Base-by-base conservation (phyloP, 441 rosid species). In the Theobroma grandiflorum region DNA sequence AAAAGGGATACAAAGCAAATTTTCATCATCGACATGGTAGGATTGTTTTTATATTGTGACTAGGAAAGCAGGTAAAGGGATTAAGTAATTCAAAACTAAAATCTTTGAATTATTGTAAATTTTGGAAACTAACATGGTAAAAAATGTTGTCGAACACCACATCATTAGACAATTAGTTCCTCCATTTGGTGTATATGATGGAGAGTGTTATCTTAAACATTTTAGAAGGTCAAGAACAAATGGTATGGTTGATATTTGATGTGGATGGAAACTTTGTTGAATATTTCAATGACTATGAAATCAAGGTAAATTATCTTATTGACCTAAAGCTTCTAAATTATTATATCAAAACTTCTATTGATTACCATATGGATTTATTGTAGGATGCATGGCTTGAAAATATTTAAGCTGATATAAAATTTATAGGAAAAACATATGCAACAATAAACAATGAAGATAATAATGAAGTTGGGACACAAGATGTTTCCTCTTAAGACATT, bases 311-410 rank as follows among this genome's bases (percentile, higher is more conserved):
- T 68, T 38, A 10, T 58, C 61, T n/a, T 43, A 50, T 49, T 75
- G 31, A 61, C 33, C 35, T 20, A 53, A 77, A 53, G 53, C 53
- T 72, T 72, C 71, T 57, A 50, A 66, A 35, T 26, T 59, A 22
- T 45, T 61, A 57, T 58, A 55, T 43, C 31, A 26, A 20, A 74
- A 40, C 52, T 81, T 50, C 61, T 72, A 52, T 55, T 67, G 63
- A 52, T 59, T 16, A 67, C 59, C 6, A 42, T 43, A n/a, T 73
- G 68, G 73, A 70, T 81, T 77, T 58, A 62, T 80, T 85, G 79
- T 87, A 97, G 99, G 99, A 97, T 88, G 95, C 99, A 16, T 97
- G 99, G 99, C 93, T 97, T 81, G 99, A 97, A 81, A 92, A 91
- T 78, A 81, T 94, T 85, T 97, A 89, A 58, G 87, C 69, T 47